Evolutionary conservation across 1,284 basidiomycete species (phyloP), one percentile per base, ranked within the genome.

Genomic region (Sutorius eximius): DNA sequence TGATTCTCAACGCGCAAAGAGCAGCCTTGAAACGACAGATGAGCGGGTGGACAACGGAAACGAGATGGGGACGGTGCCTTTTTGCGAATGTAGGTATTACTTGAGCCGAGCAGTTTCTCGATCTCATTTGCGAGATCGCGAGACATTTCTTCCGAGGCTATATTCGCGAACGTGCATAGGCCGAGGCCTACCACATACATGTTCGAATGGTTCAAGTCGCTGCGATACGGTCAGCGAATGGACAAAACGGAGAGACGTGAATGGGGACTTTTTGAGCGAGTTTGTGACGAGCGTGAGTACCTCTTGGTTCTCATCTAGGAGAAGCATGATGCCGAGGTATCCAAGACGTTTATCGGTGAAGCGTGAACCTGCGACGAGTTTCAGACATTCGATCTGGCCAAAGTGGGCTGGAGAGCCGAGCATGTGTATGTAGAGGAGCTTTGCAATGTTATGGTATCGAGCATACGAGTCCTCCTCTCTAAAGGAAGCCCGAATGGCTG

Each of bases 341-440:
- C 97, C 97, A 22, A 99, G 79, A 33, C 96, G 83, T 77, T 99
- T 99, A 79, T 99, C 97, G 45, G 91, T 85, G 75, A 99, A 99
- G 52, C 95, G 81, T 13, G 97, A 94, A 63, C 93, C 94, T n/a
- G 97, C 97, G 43, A 99, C 97, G 50, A 99, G 87, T 75, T 99
- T 99, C 61, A 99, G 81, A 75, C 97, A 99, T 79, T 99, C 97
- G 72, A 99, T 98, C 80, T 99, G 97, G 48, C 97, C 97, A 70
- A 98, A 99, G 73, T 99, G 97, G 30, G 97, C 97, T 4, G 96
- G 95, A 56, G 97, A 98, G 55, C 97, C 97, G 24, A 99, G 89
- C 97, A 99, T 99, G 74, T 99, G 95, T 73, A 99, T 99, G 78
- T 99, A 99, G 59, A 99, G 86, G 22, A 99, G 83, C 73, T 99